Conservation (phyloP, 495 filamentous ascomycete species). For the Bombardia bombarda region DNA sequence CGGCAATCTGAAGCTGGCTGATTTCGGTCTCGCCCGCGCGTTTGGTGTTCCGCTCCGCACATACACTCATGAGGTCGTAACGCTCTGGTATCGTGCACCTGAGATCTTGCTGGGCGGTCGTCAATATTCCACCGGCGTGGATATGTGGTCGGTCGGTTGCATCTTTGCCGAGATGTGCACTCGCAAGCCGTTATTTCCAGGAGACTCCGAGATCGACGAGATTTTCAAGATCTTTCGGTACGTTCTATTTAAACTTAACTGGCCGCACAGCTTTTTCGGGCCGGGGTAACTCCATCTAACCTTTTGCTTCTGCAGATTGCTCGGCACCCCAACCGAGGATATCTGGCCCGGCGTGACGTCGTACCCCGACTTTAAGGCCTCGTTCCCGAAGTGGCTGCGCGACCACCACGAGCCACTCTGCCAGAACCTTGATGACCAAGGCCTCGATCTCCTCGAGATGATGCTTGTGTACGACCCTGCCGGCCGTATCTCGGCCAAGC, state of each 20-base stretch:
- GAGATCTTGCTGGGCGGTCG: conserved; percentile 95
- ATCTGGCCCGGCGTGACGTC: conserved; percentile 94
- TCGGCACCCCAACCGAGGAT: conserved; percentile 84
- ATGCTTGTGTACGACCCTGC: conserved; percentile 95
- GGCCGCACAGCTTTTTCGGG: too few relatives aligned
- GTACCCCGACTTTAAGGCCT: conserved; percentile 95
- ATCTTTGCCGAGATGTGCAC: conserved; percentile 99
- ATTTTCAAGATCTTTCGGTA: conserved; percentile 99
- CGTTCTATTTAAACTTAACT: too few relatives aligned
- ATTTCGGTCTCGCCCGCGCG: conserved; percentile 93
- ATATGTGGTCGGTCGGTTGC: conserved; percentile 98
- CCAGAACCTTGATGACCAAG: conserved; percentile 58
- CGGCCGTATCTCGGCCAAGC: conserved; percentile 89
- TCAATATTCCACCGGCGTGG: conserved; percentile 96
- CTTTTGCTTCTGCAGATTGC: conserved; percentile 45
- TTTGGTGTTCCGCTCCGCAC: conserved; percentile 95
- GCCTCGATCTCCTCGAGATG: conserved; percentile 81
- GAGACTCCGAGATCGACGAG: conserved; percentile 98
- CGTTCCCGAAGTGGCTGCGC: conserved; percentile 92
- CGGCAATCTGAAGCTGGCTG: conserved; percentile 92
- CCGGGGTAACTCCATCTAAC: neutral
- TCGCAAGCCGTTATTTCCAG: conserved; percentile 92
- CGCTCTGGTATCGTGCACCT: conserved; percentile 95
- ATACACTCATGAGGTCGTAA: conserved; percentile 98
- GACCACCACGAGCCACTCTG: conserved; percentile 48